These are phyloP conservation scores for Bonnemaisonia californica DNA, from an alignment of 31 red algal genomes.

Conservation along the genomic window DNA sequence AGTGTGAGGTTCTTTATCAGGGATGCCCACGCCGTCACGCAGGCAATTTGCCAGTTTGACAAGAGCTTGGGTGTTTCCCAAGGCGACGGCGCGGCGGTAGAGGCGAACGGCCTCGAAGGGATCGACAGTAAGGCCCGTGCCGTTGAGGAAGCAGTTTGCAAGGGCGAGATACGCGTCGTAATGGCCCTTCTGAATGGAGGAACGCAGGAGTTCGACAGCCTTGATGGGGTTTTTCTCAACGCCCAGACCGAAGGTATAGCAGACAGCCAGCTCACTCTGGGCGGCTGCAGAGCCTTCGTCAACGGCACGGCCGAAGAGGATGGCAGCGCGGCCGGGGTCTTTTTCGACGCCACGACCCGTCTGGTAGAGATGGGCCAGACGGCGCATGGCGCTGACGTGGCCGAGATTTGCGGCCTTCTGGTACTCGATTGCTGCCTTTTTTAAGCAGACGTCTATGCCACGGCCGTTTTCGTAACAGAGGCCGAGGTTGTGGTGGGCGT, in stretches of 20 bases:
- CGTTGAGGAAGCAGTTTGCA: conserved; percentile 17
- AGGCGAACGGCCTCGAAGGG: conserved; percentile 18
- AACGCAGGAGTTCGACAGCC: conserved; percentile 11
- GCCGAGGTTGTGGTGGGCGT: neutral
- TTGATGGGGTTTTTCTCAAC: conserved; percentile 23
- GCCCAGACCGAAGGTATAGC: conserved; percentile 23
- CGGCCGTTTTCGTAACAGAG: neutral
- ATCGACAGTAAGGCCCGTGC: conserved; percentile 15
- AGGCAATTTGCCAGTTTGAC: conserved; percentile 17
- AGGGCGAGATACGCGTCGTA: conserved; percentile 20
- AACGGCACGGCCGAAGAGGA: conserved; percentile 12
- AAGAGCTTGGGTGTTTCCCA: neutral
- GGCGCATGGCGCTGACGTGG: neutral
- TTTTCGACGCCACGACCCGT: conserved; percentile 7
- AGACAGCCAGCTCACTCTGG: neutral
- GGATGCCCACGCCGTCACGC: neutral
- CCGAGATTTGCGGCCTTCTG: neutral
- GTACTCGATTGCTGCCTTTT: neutral
- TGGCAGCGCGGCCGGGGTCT: neutral
- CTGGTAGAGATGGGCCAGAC: neutral
- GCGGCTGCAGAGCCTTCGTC: conserved; percentile 3
- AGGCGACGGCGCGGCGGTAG: conserved; percentile 8
- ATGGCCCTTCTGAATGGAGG: conserved; percentile 20
- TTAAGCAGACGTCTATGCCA: neutral
- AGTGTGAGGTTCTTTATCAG: neutral